Evolutionary conservation across 257 asterid species (phyloP).

Genomic region (Salvia splendens): DNA sequence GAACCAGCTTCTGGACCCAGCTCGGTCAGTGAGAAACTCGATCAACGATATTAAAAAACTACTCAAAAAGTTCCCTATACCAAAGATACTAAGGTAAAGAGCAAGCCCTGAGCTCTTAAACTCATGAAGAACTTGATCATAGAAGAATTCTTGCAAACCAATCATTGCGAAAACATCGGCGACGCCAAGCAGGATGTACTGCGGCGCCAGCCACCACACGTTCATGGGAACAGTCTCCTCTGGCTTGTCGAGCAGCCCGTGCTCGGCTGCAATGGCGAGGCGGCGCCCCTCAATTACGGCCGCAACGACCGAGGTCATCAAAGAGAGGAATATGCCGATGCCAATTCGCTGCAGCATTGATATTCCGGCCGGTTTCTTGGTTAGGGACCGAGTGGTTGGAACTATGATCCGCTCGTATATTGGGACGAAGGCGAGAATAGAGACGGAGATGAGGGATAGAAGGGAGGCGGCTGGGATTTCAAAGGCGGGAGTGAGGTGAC

Average conservation of each 20-base stretch:
- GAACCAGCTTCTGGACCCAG: conserved; percentile 48
- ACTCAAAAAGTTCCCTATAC: conserved; percentile 52
- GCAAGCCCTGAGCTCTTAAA: conserved; percentile 57
- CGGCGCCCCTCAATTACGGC: conserved; percentile 48
- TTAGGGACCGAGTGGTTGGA: conserved; percentile 38
- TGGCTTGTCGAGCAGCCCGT: conserved; percentile 43
- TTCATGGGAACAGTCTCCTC: conserved; percentile 49
- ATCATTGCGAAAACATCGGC: conserved; percentile 47
- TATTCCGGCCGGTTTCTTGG: conserved; percentile 47
- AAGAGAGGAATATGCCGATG: conserved; percentile 34
- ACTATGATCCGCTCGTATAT: conserved; percentile 50
- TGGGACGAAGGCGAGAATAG: conserved; percentile 34
- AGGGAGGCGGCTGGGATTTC: conserved; percentile 53
- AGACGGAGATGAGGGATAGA: conserved; percentile 33
- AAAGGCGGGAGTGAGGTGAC: conserved; percentile 33
- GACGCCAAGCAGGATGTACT: conserved; percentile 44
- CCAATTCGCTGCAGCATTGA: conserved; percentile 52
- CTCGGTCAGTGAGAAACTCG: conserved; percentile 35
- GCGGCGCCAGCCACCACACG: conserved; percentile 60
- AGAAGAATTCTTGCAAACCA: conserved; percentile 67
- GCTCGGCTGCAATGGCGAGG: conserved; percentile 36
- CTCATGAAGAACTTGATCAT: conserved; percentile 53
- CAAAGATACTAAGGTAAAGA: conserved; percentile 44
- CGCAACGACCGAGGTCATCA: conserved; percentile 39
- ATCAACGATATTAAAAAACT: conserved; percentile 43